Evolutionary conservation across 352 stramenopile genomes (phyloP), one percentile per base, ranked within the genome.

Genomic region (Globisporangium acanthophoron): DNA sequence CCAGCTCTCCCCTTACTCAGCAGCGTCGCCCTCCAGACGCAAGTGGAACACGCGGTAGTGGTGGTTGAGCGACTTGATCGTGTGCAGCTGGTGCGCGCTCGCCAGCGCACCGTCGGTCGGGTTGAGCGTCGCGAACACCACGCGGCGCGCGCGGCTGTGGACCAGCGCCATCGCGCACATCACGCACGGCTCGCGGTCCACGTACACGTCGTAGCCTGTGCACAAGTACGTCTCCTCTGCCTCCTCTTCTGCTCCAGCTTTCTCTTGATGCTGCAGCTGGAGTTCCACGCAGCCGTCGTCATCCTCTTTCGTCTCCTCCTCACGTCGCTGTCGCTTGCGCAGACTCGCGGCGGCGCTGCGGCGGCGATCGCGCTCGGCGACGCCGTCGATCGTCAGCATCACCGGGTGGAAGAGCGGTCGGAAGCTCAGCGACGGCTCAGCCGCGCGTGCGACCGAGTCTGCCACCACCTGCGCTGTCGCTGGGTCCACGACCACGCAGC

Each of bases 151-250:
- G 51, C 89, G 83, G 61, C 81, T 93, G 74, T 97, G 89, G 3
- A 96, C 67, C 1, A 97, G 73, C 8, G 88, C 89, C 89, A 97
- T 97, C 1, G 89, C 81, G 54, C 88, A 96, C 86, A 96, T 96
- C 16, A 70, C 70, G 46, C 88, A 96, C 44, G 89, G 89, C 67
- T 97, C 89, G 27, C 68, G 56, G 54, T 94, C 87, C 21, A 95
- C 20, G 52, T 91, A 96, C 43, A 96, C 67, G 44, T 96, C 89
- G 61, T 96, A 91, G 37, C 85, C 87, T 5, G 88, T 97, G 61
- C 88, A 96, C 54, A 97, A 61, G 56, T 97, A 97, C 39, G 86
- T 90, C 56, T 87, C 68, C n/a, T 53, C 43, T 62, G 47, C 35
- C 21, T 37, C 39, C 40, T 54, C 31, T 18, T 65, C 29, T 52